phyloP scores from a whole-genome alignment of 1,139 yeast species.

The Scheffersomyces illinoinensis region DNA sequence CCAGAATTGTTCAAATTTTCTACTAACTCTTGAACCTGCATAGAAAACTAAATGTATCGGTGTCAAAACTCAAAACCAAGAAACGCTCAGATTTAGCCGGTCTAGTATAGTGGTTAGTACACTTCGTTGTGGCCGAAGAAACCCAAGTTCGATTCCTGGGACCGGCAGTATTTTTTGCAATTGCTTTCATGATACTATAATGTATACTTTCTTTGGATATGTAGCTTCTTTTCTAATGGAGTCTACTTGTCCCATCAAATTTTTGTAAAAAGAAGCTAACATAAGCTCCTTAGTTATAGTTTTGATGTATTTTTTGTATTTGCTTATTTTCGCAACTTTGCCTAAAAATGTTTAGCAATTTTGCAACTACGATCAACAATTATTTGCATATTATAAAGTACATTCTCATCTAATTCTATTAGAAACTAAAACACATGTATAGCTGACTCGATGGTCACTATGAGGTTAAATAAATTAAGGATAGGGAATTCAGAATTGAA shows the following conservation, averaged over 20 bases:
- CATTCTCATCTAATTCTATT: conserved; percentile 1
- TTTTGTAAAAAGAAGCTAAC: background rate
- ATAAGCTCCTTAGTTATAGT: background rate
- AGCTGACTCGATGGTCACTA: background rate
- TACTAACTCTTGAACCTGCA: too few species aligned
- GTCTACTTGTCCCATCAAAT: background rate
- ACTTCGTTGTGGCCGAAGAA: conserved; percentile 48
- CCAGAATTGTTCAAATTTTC: too few species aligned
- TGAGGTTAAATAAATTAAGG: background rate
- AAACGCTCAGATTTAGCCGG: conserved; percentile 22
- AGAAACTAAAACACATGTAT: background rate
- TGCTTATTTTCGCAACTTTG: too few species aligned
- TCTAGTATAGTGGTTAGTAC: conserved; percentile 49
- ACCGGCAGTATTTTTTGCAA: conserved; percentile 30
- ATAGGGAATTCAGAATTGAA: background rate
- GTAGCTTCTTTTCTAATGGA: too few species aligned
- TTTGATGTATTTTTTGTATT: too few species aligned
- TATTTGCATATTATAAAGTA: background rate
- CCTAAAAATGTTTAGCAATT: too few species aligned
- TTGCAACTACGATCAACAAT: background rate
- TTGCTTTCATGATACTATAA: background rate
- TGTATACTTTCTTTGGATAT: too few species aligned
- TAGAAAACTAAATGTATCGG: background rate
- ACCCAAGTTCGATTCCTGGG: conserved; percentile 51
- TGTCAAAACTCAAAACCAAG: background rate